A percentile compares a stretch with the other conserved stretches of the same genome.
phyloP scores from a whole-genome alignment of 2,329 filamentous ascomycete genomes.

The Diaporthe humulicola region DNA sequence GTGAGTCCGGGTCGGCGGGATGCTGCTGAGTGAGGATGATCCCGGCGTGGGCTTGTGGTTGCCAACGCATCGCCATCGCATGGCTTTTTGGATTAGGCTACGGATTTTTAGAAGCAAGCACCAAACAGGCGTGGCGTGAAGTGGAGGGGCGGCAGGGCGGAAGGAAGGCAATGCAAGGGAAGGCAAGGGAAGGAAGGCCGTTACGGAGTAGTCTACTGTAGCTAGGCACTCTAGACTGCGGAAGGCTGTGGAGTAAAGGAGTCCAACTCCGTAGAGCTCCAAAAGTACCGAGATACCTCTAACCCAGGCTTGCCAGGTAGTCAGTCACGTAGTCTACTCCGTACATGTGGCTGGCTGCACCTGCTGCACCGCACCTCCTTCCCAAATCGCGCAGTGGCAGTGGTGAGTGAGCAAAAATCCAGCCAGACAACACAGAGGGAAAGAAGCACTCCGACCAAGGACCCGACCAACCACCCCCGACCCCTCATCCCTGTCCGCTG shows the following conservation, averaged over 20 bases:
- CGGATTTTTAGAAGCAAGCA: neutral
- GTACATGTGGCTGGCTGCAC: conserved; percentile 6
- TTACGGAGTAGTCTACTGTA: neutral
- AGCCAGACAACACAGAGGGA: neutral
- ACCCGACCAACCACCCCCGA: conserved; percentile 6
- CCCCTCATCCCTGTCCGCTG: conserved; percentile 15
- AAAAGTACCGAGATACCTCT: neutral
- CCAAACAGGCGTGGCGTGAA: neutral
- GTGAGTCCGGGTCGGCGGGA: neutral
- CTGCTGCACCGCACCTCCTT: neutral
- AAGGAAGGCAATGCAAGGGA: neutral
- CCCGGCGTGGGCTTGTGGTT: conserved; percentile 11
- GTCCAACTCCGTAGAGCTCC: neutral
- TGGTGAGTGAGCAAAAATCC: neutral
- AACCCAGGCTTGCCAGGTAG: too few species aligned
- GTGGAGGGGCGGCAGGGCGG: neutral
- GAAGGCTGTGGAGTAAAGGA: neutral
- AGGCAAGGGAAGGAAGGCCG: neutral
- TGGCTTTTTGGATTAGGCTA: neutral
- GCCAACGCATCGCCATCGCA: conserved; percentile 19
- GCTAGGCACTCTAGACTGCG: too few species aligned
- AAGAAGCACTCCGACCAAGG: neutral
- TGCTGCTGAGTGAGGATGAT: conserved; percentile 27
- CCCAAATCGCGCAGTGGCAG: conserved; percentile 20
- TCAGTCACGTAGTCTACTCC: too few species aligned